These are phyloP conservation scores for Kazachstania africana DNA, from an alignment of 805 yeast genomes.

Conservation along the genomic window DNA sequence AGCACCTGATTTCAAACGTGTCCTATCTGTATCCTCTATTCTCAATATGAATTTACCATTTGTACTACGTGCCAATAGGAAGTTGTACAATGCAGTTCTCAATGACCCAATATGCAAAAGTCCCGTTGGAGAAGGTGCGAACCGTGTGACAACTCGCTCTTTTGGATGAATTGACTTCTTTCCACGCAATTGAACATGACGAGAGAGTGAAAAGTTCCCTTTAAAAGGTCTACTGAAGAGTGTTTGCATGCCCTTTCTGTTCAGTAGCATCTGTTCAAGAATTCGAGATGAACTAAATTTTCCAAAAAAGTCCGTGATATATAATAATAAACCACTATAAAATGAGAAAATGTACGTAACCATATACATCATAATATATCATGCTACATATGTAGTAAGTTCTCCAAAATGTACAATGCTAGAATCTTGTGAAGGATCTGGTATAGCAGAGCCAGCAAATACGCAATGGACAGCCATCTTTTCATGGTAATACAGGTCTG, in stretches of 20 bases:
- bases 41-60: slow-evolving; percentile 73
- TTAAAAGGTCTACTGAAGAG: background rate
- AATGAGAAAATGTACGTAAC: too few species aligned
- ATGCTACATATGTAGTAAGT: too few species aligned
- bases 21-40: slow-evolving; percentile 88
- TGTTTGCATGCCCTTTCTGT: background rate
- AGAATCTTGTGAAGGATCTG: slow-evolving; percentile 26
- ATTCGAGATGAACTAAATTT: background rate
- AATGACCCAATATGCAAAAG: slow-evolving; percentile 85
- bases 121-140: slow-evolving; percentile 98
- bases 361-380: too few species aligned
- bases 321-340: too few species aligned
- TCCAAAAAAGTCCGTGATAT: background rate
- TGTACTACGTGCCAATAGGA: slow-evolving; percentile 64
- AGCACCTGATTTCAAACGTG: slow-evolving; percentile 68
- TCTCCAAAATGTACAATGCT: slow-evolving; percentile 28
- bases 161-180: slow-evolving; percentile 27
- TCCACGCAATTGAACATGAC: background rate
- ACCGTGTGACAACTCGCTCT: slow-evolving; percentile 69
- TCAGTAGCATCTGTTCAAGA: background rate
- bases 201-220: background rate
- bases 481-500: slow-evolving; percentile 63
- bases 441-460: slow-evolving; percentile 43
- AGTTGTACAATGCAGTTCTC: slow-evolving; percentile 88
- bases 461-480: slow-evolving; percentile 83